These are phyloP conservation scores for Sugiyamaella neomexicana DNA, from an alignment of 1,139 yeast genomes.

Conservation along the genomic window DNA sequence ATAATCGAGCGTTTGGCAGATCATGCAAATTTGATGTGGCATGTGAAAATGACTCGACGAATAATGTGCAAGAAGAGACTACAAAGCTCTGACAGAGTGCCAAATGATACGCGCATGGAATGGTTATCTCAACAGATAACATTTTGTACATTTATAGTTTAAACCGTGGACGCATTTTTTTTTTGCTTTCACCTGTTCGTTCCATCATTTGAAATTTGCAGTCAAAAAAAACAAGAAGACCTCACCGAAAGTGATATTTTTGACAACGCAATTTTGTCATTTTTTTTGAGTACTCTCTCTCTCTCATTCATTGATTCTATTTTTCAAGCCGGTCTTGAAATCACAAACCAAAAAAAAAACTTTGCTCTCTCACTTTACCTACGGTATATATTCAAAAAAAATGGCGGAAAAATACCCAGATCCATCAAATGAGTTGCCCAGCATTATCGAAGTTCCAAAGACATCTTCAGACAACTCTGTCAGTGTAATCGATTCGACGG, in stretches of 20 bases:
- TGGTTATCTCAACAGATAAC: neutral
- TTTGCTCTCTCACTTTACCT: no score
- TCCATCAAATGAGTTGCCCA: neutral
- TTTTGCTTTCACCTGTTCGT: neutral
- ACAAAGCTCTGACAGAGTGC: neutral
- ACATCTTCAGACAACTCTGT: slow-evolving; percentile 12
- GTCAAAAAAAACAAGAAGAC: no score
- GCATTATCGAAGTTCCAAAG: slow-evolving; percentile 7
- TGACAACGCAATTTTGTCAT: neutral
- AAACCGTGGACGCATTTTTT: neutral
- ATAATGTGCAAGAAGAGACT: neutral
- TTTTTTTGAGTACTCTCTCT: neutral
- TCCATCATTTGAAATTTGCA: neutral
- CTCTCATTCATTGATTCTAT: neutral
- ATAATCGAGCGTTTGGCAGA: neutral
- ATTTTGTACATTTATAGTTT: neutral
- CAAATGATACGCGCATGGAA: neutral
- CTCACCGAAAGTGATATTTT: neutral
- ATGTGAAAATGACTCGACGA: neutral
- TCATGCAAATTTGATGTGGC: neutral
- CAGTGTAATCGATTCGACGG: slow-evolving; percentile 21
- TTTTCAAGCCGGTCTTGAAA: neutral
- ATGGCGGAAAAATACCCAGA: slow-evolving; percentile 7
- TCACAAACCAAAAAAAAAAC: neutral
- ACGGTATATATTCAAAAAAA: slow-evolving; percentile 5